Percentiles rank a stretch among this genome's conserved stretches.
Conservation (phyloP, 2,329 filamentous ascomycete species). For the Sordariomycetes sp. region DNA sequence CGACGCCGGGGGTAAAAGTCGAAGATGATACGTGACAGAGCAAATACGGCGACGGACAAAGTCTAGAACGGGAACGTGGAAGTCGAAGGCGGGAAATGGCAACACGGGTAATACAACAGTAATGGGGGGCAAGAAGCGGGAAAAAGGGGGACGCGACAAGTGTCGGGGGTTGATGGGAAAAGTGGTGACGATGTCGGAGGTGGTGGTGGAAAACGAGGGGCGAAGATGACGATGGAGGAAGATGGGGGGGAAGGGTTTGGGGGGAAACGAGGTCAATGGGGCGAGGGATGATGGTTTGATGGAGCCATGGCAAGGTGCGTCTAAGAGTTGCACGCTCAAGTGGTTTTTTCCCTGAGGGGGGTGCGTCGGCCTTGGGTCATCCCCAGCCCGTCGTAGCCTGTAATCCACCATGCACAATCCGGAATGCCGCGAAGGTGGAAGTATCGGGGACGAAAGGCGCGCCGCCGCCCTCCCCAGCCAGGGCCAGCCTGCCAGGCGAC, state of each 20-base stretch:
- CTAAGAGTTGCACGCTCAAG: constrained; percentile 5
- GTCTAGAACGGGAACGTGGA: background rate
- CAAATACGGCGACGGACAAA: background rate
- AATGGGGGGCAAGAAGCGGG: background rate
- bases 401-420: constrained; percentile 6
- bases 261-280: constrained; percentile 4
- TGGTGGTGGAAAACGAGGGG: background rate
- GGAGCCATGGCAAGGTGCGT: constrained; percentile 4
- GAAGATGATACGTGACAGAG: background rate
- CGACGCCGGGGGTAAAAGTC: background rate
- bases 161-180: constrained; percentile 3
- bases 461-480: background rate
- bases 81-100: background rate
- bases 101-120: background rate
- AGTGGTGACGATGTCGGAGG: constrained; percentile 1
- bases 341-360: constrained; percentile 4
- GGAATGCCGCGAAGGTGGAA: constrained; percentile 4
- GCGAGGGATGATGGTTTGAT: constrained; percentile 6
- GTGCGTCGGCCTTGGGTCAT: constrained; percentile 6
- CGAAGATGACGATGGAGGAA: background rate
- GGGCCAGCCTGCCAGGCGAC: too few species aligned
- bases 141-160: background rate
- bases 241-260: background rate
- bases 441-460: background rate
- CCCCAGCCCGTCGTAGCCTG: constrained; percentile 5